Evolutionary conservation across 2,329 filamentous ascomycete genomes (phyloP).

Genomic region (Clonostachys rhizophaga): DNA sequence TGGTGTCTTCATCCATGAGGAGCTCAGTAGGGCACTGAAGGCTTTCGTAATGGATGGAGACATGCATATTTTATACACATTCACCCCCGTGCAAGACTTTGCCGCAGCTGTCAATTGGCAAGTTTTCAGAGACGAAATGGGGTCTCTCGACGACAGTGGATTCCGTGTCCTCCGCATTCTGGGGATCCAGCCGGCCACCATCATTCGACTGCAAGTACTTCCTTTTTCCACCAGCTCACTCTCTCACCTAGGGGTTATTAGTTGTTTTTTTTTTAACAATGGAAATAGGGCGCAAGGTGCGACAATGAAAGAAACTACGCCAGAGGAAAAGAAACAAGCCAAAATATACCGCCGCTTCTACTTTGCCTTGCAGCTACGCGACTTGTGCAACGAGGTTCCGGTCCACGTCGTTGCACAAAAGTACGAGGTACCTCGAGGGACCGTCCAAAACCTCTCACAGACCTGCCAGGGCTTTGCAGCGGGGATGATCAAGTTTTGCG

Average conservation of each 20-base stretch:
- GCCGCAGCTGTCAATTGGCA: slow-evolving; percentile 63
- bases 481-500: slow-evolving; percentile 75
- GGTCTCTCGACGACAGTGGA: slow-evolving; percentile 65
- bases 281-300: slow-evolving; percentile 59
- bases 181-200: slow-evolving; percentile 61
- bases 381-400: slow-evolving; percentile 72
- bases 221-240: slow-evolving; percentile 1
- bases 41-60: slow-evolving; percentile 79
- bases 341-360: slow-evolving; percentile 71
- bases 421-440: slow-evolving; percentile 65
- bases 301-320: slow-evolving; percentile 55
- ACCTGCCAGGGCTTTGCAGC: slow-evolving; percentile 75
- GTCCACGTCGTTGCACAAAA: slow-evolving; percentile 65
- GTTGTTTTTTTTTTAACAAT: slow-evolving; percentile 6
- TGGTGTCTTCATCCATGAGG: slow-evolving; percentile 67
- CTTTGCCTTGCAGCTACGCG: slow-evolving; percentile 70
- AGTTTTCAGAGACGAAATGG: slow-evolving; percentile 67
- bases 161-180: slow-evolving; percentile 64
- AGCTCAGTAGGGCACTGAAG: slow-evolving; percentile 61
- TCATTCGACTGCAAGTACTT: slow-evolving; percentile 58
- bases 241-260: background rate
- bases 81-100: slow-evolving; percentile 64
- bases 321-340: slow-evolving; percentile 54
- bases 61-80: slow-evolving; percentile 74
- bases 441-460: slow-evolving; percentile 68